These are phyloP conservation scores for Bidens hawaiensis DNA, from an alignment of 140 eudicot genomes.

Conservation along the genomic window DNA sequence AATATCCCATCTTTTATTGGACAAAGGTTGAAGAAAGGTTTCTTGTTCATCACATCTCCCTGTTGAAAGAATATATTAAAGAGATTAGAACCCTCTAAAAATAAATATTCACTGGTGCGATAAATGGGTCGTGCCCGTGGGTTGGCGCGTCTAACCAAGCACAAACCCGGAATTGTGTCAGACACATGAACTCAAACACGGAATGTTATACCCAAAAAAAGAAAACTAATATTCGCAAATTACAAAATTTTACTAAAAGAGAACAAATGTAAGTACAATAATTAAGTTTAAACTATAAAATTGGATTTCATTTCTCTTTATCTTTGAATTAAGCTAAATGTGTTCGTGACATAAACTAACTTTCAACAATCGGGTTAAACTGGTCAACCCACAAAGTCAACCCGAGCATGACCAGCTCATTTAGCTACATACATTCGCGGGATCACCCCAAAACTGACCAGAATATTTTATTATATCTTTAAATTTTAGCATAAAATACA, in stretches of 20 bases:
- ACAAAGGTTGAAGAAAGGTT: slow-evolving; percentile 30
- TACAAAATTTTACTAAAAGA: not conserved
- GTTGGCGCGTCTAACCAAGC: not conserved
- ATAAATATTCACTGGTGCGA: not conserved
- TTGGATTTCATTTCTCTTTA: not conserved
- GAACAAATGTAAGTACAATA: not conserved
- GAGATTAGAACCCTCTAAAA: not conserved
- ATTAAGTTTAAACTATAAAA: not conserved
- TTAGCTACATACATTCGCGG: no score
- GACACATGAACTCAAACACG: not conserved
- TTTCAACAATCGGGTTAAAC: not conserved
- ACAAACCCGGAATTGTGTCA: not conserved
- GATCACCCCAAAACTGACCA: no score
- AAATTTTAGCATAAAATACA: no score
- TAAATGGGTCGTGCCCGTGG: not conserved
- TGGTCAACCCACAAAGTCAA: not conserved
- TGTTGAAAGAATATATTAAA: not conserved
- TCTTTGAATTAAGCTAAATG: not conserved
- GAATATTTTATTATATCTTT: no score
- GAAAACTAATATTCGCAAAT: not conserved
- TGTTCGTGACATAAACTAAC: no score
- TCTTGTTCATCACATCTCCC: slow-evolving; percentile 32
- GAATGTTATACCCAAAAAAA: not conserved
- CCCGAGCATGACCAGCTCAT: no score
- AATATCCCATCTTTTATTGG: slow-evolving; percentile 39